Evolutionary conservation across 139 green algal genomes (phyloP).

Genomic region (Parachlorella kessleri): DNA sequence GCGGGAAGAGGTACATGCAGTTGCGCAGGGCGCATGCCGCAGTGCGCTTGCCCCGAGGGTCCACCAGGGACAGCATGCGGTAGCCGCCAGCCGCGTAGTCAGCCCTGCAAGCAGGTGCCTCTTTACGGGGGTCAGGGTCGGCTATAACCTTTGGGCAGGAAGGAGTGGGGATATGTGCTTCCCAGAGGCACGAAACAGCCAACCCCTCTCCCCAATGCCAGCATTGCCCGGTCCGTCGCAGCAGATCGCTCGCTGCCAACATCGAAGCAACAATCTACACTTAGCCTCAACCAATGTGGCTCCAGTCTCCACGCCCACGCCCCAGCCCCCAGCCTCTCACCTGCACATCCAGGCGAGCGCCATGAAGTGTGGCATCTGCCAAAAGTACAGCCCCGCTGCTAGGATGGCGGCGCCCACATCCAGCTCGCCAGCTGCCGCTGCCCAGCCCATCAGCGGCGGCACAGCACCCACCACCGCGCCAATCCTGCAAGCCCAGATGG

Average conservation of each 20-base stretch:
- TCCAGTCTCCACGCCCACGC: no score
- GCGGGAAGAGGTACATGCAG: constrained; percentile 83
- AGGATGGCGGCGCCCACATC: constrained; percentile 70
- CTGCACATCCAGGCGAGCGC: constrained; percentile 92
- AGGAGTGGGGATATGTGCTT: no score
- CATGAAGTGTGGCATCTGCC: constrained; percentile 99
- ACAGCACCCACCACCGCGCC: constrained; percentile 97
- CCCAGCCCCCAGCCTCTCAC: no score
- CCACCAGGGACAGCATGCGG: constrained; percentile 89
- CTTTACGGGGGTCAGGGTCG: no score
- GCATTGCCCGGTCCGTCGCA: no score
- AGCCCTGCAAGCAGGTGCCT: constrained; percentile 51
- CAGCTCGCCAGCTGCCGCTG: constrained; percentile 70
- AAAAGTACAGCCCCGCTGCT: constrained; percentile 92
- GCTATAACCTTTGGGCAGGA: no score
- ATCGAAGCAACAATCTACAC: no score
- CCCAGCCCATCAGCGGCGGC: constrained; percentile 98
- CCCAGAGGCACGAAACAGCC: no score
- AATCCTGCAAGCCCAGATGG: no score
- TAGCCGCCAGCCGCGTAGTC: constrained; percentile 90
- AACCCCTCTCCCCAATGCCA: no score
- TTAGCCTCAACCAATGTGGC: no score
- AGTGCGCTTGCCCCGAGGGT: constrained; percentile 82
- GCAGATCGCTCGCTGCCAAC: no score
- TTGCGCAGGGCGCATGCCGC: constrained; percentile 89